Evolutionary conservation across 2,329 filamentous ascomycete species (phyloP), one percentile per base, ranked within the genome.

Genomic region (Talaromyces piceae): DNA sequence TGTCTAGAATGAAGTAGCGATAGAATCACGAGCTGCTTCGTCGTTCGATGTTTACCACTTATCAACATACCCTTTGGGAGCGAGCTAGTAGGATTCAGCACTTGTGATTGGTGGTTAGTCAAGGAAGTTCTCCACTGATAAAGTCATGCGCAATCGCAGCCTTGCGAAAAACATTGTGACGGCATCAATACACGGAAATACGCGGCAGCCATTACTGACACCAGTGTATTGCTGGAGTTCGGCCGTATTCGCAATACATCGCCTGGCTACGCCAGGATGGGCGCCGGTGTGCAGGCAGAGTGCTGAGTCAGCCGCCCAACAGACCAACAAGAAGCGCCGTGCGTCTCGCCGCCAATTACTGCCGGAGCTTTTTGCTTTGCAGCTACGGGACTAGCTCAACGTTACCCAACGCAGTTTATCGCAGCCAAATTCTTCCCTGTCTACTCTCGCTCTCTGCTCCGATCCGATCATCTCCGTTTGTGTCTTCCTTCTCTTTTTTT

Each of bases 291-390:
- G 61, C 25, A 12, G 47, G 22, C 16, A 27, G 25, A 28, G 18
- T 44, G 59, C 63, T 67, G 60, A 68, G 57, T 67, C 64, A 67
- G 39, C n/a, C 54, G 59, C 65, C 64, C 66, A 68, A 68, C 66
- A 66, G 60, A 43, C 64, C 66, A 68, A 68, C 66, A 66, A 59
- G 23, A 43, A 23, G 12, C 20, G 39, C 20, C 20, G 22, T 13
- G 8, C 20, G 11, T 6, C 20, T 43, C 39, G 39, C 39, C 20
- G 39, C 23, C 20, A 23, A 25, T 25, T 22, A 43, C 39, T 22
- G 39, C 39, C 39, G 22, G 39, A 25, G 28, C 28, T 30, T 7
- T 13, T 30, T 7, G 7, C 39, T 12, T 25, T 23, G 39, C 20
- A 23, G 20, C 11, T 16, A 16, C 39, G 23, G n/a, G 12, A 43